phyloP scores from a whole-genome alignment of 805 yeast species.

The Yarrowia bubula region DNA sequence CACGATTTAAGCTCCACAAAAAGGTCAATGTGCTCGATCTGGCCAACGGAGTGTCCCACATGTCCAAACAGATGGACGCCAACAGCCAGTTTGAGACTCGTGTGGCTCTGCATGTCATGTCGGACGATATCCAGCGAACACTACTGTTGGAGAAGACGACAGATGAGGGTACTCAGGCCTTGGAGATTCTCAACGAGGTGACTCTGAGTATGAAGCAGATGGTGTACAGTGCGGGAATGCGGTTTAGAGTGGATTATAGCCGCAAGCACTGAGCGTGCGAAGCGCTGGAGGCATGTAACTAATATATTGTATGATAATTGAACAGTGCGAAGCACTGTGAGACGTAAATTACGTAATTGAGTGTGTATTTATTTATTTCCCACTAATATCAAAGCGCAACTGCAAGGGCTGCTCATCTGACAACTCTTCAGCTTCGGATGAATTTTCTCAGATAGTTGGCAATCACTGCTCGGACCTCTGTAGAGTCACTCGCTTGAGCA shows the following conservation, averaged over 20 bases:
- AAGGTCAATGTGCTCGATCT: neutral
- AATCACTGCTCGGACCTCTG: too few species aligned
- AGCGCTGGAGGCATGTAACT: neutral
- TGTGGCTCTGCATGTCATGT: constrained; percentile 12
- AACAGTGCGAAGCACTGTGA: too few species aligned
- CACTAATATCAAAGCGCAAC: too few species aligned
- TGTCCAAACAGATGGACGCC: neutral
- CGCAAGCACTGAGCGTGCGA: neutral
- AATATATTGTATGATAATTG: too few species aligned
- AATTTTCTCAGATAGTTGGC: too few species aligned
- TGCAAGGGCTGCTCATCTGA: too few species aligned
- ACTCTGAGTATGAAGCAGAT: constrained; percentile 1
- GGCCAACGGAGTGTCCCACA: neutral
- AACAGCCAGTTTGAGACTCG: neutral
- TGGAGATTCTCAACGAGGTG: constrained; percentile 5
- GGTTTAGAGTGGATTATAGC: neutral
- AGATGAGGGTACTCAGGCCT: neutral
- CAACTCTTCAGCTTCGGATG: too few species aligned
- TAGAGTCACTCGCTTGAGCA: too few species aligned
- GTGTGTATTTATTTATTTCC: too few species aligned
- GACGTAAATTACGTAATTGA: too few species aligned
- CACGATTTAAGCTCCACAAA: neutral
- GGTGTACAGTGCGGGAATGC: constrained; percentile 1
- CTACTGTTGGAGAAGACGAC: neutral
- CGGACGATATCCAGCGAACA: neutral